Base-by-base conservation (phyloP, 345 rosid species). In the Hypericum androsaemum region DNA sequence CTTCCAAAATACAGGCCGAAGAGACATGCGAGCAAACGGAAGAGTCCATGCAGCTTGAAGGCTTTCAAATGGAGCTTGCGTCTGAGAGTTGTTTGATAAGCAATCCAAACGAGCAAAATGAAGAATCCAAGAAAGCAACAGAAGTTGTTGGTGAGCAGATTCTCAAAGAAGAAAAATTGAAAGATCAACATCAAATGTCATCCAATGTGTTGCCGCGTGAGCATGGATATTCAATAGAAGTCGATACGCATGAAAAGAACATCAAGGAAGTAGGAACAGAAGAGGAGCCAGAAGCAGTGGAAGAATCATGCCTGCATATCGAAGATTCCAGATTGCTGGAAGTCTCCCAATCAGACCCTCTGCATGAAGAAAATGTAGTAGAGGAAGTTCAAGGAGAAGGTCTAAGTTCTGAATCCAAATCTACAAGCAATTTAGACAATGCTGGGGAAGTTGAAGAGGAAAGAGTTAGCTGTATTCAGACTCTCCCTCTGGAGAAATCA, bases 181-280 rank as follows among this genome's bases (percentile, higher is more conserved):
- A 44, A 12, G 76, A 55, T 60, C 65, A 57, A 54, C 39, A 50
- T 62, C 50, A 64, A 50, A 42, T 54, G 61, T 52, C 54, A 69
- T 39, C 72, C 64, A 49, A 63, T 12, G 28, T 57, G 44, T 68
- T 52, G 59, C 66, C 55, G 61, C 70, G 57, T 28, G 58, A 64
- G 54, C 52, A 49, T 41, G 64, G 22, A 57, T 12, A 39, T 41
- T 39, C 66, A 56, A 41, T 43, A 8, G 39, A 53, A 61, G 57
- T 36, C 51, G 66, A 67, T 62, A 53, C 65, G 63, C 50, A 7
- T 53, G 57, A 63, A 38, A 63, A 57, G 50, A 64, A 61, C 56
- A 15, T 54, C 41, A 39, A 41, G 59, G 63, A 52, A 37, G 52
- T 7, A 7, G 57, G 71, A 50, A 12, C 41, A 39, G 70, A 66